Evolutionary conservation across 1,284 basidiomycete species (phyloP), one percentile per base, ranked within the genome.

Genomic region (Tranzscheliella williamsii): DNA sequence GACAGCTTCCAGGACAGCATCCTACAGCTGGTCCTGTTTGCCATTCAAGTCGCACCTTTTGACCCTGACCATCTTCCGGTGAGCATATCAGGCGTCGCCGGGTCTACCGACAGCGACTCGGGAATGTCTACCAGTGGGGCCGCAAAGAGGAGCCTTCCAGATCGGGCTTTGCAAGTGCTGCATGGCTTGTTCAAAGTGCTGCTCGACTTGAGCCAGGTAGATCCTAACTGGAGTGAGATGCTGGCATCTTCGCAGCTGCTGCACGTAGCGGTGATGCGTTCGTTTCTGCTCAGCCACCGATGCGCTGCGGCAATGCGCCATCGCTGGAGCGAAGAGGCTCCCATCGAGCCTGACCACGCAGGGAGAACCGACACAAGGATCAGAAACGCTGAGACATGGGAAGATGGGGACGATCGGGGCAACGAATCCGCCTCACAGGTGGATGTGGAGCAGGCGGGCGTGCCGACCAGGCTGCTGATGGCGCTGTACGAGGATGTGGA

Each of bases 151-250:
- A n/a, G n/a, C n/a, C n/a, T n/a, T n/a, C n/a, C n/a, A n/a, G 35
- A 37, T 22, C 43, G 51, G 5, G 43, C 51, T 2, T 34, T 65
- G 41, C 51, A 65, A 34, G 44, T 65, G 13, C 32, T 65, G 24
- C 40, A 48, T 22, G 56, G 40, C 20, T 37, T 65, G 5, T 53
- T 56, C 51, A 65, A 65, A 39, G 33, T 35, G 11, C 38, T 60
- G 21, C 38, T 65, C 2, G 62, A 65, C 23, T 37, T 65, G 16
- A 65, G 55, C 26, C 61, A 64, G 34, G 49, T 64, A 4, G 61
- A 64, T 27, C 41, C 54, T 2, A 41, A 58, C n/a, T 64, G 61
- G 61, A 53, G 45, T 38, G 46, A 58, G 23, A 42, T 45, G 3
- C 45, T 57, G 3, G 53, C 61, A 16, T 38, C 46, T 15, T 64